Base-by-base conservation (phyloP, 176 grass and related monocot species). In the Oryza officinalis region DNA sequence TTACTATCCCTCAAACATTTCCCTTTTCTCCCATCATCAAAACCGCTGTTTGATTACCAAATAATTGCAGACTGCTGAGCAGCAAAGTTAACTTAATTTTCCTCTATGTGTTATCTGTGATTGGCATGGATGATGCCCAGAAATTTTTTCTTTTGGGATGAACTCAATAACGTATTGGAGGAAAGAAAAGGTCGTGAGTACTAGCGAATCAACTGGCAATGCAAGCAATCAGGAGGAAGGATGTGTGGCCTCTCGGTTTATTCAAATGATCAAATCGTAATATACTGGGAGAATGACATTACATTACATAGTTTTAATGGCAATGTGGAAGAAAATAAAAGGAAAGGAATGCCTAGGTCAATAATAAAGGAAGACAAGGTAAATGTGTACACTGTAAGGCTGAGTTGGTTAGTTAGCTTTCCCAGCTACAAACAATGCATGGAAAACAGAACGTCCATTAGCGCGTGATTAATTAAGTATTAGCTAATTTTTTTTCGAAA, bases 371-470 rank as follows among this genome's bases (percentile, higher is more conserved):
- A 41, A 60, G 27, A 78, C 8, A 78, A 8, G 22, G 12, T 38
- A 78, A 90, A 74, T 74, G 35, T n/a, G 57, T 77, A 20, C 65
- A 57, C 59, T 73, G 59, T 35, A n/a, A n/a, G n/a, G n/a, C n/a
- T n/a, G n/a, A n/a, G n/a, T n/a, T n/a, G n/a, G n/a, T n/a, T n/a
- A n/a, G n/a, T n/a, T n/a, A n/a, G n/a, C n/a, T n/a, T n/a, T n/a
- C n/a, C n/a, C n/a, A n/a, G n/a, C n/a, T n/a, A n/a, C n/a, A n/a
- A n/a, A n/a, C n/a, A n/a, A n/a, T n/a, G n/a, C n/a, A n/a, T n/a
- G n/a, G n/a, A n/a, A n/a, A n/a, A n/a, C n/a, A n/a, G n/a, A n/a
- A n/a, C n/a, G n/a, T n/a, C n/a, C n/a, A n/a, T n/a, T n/a, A n/a
- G n/a, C n/a, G n/a, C n/a, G n/a, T n/a, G n/a, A n/a, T n/a, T n/a